A percentile compares a stretch with the other conserved stretches of the same genome.
These are phyloP conservation scores for Claviceps purpurea DNA, from an alignment of 2,329 filamentous ascomycete genomes.

Conservation along the genomic window DNA sequence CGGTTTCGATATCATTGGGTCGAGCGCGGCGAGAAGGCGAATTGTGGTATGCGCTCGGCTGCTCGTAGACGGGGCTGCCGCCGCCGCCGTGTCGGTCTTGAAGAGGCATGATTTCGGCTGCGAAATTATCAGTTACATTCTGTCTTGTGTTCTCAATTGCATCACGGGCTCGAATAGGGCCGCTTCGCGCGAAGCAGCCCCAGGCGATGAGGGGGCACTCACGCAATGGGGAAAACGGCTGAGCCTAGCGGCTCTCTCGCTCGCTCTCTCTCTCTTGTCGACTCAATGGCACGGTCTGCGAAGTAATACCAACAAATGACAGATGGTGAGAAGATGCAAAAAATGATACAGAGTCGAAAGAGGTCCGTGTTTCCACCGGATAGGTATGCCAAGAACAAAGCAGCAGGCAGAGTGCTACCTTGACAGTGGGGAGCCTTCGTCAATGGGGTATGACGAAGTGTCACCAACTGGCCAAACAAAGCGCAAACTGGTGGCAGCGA, in stretches of 20 bases:
- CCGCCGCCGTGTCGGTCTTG: constrained; percentile 53
- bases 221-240: neutral
- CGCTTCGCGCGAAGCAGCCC: too few species aligned
- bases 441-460: neutral
- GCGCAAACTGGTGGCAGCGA: constrained; percentile 1
- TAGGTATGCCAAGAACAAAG: neutral
- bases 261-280: neutral
- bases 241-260: neutral
- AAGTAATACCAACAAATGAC: neutral
- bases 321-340: neutral
- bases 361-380: neutral
- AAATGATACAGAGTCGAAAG: neutral
- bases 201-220: neutral
- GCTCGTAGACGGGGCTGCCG: constrained; percentile 46
- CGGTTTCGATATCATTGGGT: constrained; percentile 58
- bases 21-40: constrained; percentile 53
- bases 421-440: neutral
- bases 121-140: constrained; percentile 9
- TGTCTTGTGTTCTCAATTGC: neutral
- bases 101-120: constrained; percentile 39
- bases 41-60: constrained; percentile 51
- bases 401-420: neutral
- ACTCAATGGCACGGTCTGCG: neutral
- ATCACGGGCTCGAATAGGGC: too few species aligned
- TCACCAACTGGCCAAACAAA: neutral